Percentiles rank a stretch among this genome's conserved stretches.
phyloP scores from a whole-genome alignment of 2,329 filamentous ascomycete species.

The Verticillium tricorpus region DNA sequence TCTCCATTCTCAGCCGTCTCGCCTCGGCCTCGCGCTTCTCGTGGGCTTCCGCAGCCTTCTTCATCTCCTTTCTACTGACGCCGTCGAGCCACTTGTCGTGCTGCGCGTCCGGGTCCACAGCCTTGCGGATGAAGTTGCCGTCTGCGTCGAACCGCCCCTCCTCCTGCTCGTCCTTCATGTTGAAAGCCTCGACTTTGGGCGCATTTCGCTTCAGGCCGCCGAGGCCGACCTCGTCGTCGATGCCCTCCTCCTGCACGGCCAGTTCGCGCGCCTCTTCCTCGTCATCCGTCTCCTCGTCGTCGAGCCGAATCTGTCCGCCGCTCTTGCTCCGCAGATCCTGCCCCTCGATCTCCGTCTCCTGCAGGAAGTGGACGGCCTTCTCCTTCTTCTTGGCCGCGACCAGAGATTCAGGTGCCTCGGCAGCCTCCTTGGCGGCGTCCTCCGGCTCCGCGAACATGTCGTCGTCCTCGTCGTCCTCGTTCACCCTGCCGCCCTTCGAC shows the following conservation, averaged over 20 bases:
- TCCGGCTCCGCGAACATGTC: constrained; percentile 76
- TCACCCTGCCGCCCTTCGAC: constrained; percentile 23
- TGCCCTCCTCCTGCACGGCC: constrained; percentile 67
- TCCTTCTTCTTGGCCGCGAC: constrained; percentile 45
- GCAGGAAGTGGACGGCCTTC: constrained; percentile 58
- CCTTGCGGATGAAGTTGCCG: constrained; percentile 89
- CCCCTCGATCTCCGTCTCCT: constrained; percentile 66
- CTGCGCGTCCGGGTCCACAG: constrained; percentile 79
- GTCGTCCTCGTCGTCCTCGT: constrained; percentile 49
- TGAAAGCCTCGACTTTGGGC: constrained; percentile 93
- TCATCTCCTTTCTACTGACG: constrained; percentile 90
- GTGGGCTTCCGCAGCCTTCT: constrained; percentile 78
- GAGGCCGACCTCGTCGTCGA: constrained; percentile 86
- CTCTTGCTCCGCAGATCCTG: constrained; percentile 71
- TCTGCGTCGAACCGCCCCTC: constrained; percentile 88
- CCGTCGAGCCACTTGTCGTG: constrained; percentile 94
- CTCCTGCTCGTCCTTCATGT: constrained; percentile 84
- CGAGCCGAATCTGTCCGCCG: constrained; percentile 65
- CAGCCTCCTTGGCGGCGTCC: constrained; percentile 27
- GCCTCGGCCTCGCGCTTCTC: constrained; percentile 78
- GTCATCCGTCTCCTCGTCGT: constrained; percentile 52
- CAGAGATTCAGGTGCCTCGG: constrained; percentile 19
- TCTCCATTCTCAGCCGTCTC: constrained; percentile 63
- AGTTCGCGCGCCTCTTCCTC: constrained; percentile 70
- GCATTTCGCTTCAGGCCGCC: constrained; percentile 90